Conservation (phyloP, 768 basidiomycete genomes). For the Mycena belliarum region DNA sequence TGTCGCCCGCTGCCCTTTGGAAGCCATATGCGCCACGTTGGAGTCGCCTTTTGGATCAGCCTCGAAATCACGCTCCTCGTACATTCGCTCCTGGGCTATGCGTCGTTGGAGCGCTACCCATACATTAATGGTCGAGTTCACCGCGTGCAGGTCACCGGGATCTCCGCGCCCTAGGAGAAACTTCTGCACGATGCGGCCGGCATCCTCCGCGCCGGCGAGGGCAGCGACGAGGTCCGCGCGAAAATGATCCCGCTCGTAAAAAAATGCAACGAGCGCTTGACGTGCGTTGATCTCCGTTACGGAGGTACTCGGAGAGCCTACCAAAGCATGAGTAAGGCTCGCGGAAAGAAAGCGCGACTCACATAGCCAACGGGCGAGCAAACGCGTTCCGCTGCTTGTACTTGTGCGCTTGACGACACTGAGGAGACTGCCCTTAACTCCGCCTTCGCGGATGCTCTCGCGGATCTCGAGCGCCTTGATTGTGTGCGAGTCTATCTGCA, state of each 20-base stretch:
- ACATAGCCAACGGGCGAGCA: slow-evolving; percentile 81
- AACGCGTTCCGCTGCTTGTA: slow-evolving; percentile 75
- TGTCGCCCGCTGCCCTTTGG: too few relatives aligned
- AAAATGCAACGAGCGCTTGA: slow-evolving; percentile 77
- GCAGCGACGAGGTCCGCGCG: slow-evolving; percentile 60
- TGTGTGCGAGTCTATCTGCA: slow-evolving; percentile 90
- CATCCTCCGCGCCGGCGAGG: slow-evolving; percentile 66
- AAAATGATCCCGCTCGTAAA: slow-evolving; percentile 60
- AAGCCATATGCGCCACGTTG: too few relatives aligned
- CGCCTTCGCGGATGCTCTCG: slow-evolving; percentile 73
- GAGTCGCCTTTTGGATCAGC: too few relatives aligned
- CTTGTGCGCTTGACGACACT: slow-evolving; percentile 75
- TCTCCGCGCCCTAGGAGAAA: slow-evolving; percentile 72
- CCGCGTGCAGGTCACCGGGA: slow-evolving; percentile 60
- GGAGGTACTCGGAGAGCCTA: slow-evolving; percentile 85
- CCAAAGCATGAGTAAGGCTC: slow-evolving; percentile 13
- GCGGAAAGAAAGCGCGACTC: slow-evolving; percentile 44
- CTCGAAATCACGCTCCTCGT: slow-evolving; percentile 37
- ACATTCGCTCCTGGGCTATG: slow-evolving; percentile 55
- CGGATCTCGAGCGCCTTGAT: slow-evolving; percentile 87
- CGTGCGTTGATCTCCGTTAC: slow-evolving; percentile 68
- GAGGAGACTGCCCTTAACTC: slow-evolving; percentile 70
- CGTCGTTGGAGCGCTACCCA: slow-evolving; percentile 58
- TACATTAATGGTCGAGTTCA: slow-evolving; percentile 59
- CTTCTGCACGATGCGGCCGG: slow-evolving; percentile 73